phyloP scores from a whole-genome alignment of 2,329 filamentous ascomycete species.

The Arthrobotrys sinensis region DNA sequence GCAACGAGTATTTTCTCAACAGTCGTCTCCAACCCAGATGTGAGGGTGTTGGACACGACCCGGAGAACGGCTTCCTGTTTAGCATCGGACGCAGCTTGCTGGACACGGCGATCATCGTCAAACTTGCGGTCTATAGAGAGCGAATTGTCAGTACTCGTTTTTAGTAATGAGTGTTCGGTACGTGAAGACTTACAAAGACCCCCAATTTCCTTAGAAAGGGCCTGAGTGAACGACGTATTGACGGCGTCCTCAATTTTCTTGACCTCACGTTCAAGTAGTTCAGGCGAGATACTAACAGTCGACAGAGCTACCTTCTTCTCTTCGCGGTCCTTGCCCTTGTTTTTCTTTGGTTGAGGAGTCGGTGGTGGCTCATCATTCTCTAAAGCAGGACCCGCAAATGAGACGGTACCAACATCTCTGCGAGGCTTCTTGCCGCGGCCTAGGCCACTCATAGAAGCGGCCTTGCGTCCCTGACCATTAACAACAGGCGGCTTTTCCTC shows the following conservation, averaged over 20 bases:
- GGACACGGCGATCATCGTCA: constrained; percentile 78
- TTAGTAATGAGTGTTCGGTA: constrained; percentile 63
- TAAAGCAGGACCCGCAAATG: constrained; percentile 63
- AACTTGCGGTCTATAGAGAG: constrained; percentile 72
- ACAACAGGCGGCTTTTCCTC: constrained; percentile 61
- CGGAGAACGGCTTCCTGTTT: constrained; percentile 80
- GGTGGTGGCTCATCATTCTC: constrained; percentile 63
- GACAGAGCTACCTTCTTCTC: constrained; percentile 74
- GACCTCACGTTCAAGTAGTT: constrained; percentile 64
- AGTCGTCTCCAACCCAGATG: constrained; percentile 81
- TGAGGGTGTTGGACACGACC: constrained; percentile 78
- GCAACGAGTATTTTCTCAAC: constrained; percentile 82
- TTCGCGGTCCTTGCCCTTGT: constrained; percentile 76
- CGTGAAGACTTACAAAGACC: constrained; percentile 66
- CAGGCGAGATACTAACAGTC: constrained; percentile 61
- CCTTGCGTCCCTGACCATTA: constrained; percentile 61
- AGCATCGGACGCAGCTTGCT: constrained; percentile 76
- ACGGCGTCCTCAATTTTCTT: constrained; percentile 70
- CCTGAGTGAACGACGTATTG: constrained; percentile 72
- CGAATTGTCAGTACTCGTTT: constrained; percentile 62
- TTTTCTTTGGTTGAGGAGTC: constrained; percentile 71
- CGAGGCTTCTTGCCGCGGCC: constrained; percentile 66
- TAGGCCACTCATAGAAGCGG: constrained; percentile 65
- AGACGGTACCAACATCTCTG: constrained; percentile 64
- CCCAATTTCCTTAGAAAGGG: constrained; percentile 75